These are phyloP conservation scores for Rosellinia necatrix DNA, from an alignment of 2,329 filamentous ascomycete species.

Conservation along the genomic window DNA sequence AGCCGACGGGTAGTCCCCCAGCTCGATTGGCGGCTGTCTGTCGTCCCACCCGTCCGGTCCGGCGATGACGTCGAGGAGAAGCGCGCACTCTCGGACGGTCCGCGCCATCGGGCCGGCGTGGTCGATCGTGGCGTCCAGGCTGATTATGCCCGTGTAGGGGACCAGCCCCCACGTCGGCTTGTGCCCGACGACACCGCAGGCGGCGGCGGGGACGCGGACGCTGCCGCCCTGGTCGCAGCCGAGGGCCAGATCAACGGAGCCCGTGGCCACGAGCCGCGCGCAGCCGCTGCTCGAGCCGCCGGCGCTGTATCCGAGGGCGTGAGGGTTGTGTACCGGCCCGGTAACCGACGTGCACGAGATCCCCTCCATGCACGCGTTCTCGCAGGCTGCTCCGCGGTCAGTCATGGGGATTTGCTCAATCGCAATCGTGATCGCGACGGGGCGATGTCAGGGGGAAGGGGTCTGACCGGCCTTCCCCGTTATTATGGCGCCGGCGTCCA, in stretches of 20 bases:
- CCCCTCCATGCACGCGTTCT: conserved; percentile 51
- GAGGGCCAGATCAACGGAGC: conserved; percentile 40
- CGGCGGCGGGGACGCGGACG: conserved; percentile 40
- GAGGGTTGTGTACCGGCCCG: conserved; percentile 53
- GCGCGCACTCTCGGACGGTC: conserved; percentile 37
- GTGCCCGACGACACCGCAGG: conserved; percentile 41
- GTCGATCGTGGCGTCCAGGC: conserved; percentile 39
- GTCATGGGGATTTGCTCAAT: neutral
- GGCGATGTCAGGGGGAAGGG: too few relatives aligned
- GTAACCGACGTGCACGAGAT: conserved; percentile 50
- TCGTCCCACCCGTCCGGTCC: conserved; percentile 43
- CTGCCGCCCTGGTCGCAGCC: conserved; percentile 44
- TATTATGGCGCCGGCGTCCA: conserved; percentile 48
- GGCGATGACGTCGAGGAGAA: conserved; percentile 40
- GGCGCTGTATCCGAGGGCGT: conserved; percentile 49
- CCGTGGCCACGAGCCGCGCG: conserved; percentile 49
- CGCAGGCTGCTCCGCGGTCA: conserved; percentile 45
- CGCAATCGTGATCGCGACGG: too few relatives aligned
- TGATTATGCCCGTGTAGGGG: conserved; percentile 42
- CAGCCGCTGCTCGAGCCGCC: conserved; percentile 51
- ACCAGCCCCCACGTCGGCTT: conserved; percentile 43
- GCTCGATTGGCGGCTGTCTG: conserved; percentile 33
- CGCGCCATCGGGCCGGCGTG: conserved; percentile 41
- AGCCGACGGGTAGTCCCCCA: conserved; percentile 15
- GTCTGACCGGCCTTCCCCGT: conserved; percentile 44